These are phyloP conservation scores for Anastatica hierochuntica DNA, from an alignment of 345 rosid genomes.

Conservation along the genomic window DNA sequence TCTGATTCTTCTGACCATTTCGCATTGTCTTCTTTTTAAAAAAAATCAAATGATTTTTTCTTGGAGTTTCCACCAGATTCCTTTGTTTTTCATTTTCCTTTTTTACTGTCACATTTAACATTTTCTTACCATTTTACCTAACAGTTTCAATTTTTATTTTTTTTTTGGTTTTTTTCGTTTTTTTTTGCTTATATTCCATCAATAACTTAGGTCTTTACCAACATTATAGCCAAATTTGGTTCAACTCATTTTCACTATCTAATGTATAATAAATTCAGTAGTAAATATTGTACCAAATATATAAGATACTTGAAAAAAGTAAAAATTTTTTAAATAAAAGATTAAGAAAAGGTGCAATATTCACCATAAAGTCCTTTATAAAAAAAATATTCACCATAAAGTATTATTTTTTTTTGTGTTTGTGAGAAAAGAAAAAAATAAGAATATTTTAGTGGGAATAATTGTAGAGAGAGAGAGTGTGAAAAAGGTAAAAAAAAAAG, in stretches of 20 bases:
- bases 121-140: no score
- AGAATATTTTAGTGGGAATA: neutral
- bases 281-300: neutral
- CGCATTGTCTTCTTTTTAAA: slow-evolving; percentile 14
- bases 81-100: neutral
- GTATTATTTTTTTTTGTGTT: neutral
- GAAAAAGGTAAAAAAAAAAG: neutral
- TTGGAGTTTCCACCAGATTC: slow-evolving; percentile 18
- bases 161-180: neutral
- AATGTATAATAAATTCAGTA: neutral
- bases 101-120: neutral
- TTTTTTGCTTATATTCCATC: no score
- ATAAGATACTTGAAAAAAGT: neutral
- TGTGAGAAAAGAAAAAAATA: neutral
- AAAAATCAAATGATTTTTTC: neutral
- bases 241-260: slow-evolving; percentile 6
- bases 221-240: slow-evolving; percentile 1
- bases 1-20: slow-evolving; percentile 20
- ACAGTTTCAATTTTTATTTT: no score
- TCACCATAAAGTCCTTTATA: slow-evolving; percentile 12
- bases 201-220: neutral
- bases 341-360: slow-evolving; percentile 7
- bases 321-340: neutral
- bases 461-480: neutral
- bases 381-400: slow-evolving; percentile 16